These are phyloP conservation scores for Sphaerobolus stellatus DNA, from an alignment of 1,284 basidiomycete species.

Conservation along the genomic window DNA sequence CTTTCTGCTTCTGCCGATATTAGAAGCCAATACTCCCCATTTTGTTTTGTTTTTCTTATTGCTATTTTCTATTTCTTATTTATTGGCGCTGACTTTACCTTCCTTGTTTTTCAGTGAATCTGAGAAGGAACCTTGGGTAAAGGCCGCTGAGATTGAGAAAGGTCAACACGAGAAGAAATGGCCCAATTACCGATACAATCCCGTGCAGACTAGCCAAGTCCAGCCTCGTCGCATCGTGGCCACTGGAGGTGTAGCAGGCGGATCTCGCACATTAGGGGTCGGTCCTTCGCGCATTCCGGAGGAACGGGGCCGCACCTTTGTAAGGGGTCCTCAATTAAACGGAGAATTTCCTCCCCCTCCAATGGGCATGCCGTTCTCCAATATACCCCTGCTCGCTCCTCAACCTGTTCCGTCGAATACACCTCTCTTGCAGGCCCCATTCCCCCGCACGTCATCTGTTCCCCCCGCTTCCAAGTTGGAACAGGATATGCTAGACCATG, in stretches of 20 bases:
- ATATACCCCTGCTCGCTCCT: not conserved
- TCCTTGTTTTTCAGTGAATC: not conserved
- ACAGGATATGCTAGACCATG: not conserved
- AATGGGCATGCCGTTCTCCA: not conserved
- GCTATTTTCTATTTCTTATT: not conserved
- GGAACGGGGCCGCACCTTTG: not conserved
- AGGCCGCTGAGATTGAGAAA: slow-evolving; percentile 42
- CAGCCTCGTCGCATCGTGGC: not conserved
- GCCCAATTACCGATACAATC: slow-evolving; percentile 51
- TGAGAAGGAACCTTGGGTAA: slow-evolving; percentile 7
- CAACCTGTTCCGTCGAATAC: not conserved
- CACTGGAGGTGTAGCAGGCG: not conserved
- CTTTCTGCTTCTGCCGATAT: not conserved
- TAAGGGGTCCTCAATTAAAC: not conserved
- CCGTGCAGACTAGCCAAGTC: slow-evolving; percentile 18
- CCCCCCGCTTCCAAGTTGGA: not conserved
- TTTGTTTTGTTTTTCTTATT: slow-evolving; percentile 2
- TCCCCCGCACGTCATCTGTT: slow-evolving; percentile 1
- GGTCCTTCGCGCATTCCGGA: not conserved
- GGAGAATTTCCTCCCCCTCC: not conserved
- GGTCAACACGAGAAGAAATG: slow-evolving; percentile 40
- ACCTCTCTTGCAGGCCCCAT: not conserved
- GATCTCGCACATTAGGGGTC: not conserved
- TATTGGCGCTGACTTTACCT: not conserved
- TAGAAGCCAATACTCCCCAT: too few species aligned